A percentile compares a stretch with the other conserved stretches of the same genome.
These are phyloP conservation scores for Clavispora santaluciae DNA, from an alignment of 805 yeast genomes.

Conservation along the genomic window DNA sequence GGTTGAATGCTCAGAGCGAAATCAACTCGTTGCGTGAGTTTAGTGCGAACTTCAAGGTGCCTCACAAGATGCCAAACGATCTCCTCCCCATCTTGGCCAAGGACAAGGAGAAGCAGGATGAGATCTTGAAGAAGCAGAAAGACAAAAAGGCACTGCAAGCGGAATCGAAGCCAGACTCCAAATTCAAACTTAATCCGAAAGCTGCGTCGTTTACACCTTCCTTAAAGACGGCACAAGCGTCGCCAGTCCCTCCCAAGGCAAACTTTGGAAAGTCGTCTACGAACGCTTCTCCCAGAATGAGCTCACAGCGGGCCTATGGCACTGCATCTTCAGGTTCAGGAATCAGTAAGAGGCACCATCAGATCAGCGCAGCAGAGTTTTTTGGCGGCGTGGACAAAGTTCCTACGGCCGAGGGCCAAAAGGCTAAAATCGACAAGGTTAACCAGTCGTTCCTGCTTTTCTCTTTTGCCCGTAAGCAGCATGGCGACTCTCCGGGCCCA, in stretches of 20 bases:
- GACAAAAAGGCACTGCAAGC: slow-evolving; percentile 5
- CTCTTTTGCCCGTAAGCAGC: slow-evolving; percentile 36
- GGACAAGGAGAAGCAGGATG: slow-evolving; percentile 61
- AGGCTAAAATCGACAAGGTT: slow-evolving; percentile 33
- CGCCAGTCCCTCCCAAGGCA: slow-evolving; percentile 26
- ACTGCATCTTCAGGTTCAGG: slow-evolving; percentile 14
- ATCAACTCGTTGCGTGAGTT: slow-evolving; percentile 70
- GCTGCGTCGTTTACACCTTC: slow-evolving; percentile 63
- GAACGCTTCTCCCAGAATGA: slow-evolving; percentile 32
- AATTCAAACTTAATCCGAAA: slow-evolving; percentile 63
- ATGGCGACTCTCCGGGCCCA: slow-evolving; percentile 17
- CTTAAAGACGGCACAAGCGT: slow-evolving; percentile 15
- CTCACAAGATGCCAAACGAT: slow-evolving; percentile 55
- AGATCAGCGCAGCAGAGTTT: slow-evolving; percentile 38
- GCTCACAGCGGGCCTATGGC: slow-evolving; percentile 27
- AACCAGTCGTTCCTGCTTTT: slow-evolving; percentile 49
- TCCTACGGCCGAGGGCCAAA: slow-evolving; percentile 35
- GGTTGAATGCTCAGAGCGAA: slow-evolving; percentile 53
- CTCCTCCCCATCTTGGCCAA: slow-evolving; percentile 66
- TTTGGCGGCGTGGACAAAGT: slow-evolving; percentile 36
- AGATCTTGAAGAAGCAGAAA: slow-evolving; percentile 42
- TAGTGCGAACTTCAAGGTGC: slow-evolving; percentile 75
- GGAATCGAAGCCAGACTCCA: slow-evolving; percentile 2
- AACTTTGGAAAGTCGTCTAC: slow-evolving; percentile 21
- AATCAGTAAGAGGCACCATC: slow-evolving; percentile 28